These are phyloP conservation scores for Agrocybe praecox DNA, from an alignment of 768 basidiomycete species.

Conservation along the genomic window DNA sequence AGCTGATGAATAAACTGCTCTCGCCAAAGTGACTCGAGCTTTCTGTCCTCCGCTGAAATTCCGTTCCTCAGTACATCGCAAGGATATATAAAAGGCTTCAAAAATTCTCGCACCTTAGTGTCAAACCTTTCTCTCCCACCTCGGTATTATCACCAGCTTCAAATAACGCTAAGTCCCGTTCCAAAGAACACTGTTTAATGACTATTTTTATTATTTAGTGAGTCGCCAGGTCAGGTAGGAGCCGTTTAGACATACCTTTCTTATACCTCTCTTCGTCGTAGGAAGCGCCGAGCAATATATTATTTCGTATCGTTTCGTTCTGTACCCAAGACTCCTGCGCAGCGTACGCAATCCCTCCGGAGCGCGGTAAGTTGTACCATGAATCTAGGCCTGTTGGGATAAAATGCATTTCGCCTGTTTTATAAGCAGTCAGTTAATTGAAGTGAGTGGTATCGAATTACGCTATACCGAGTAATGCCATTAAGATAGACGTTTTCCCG, in stretches of 20 bases:
- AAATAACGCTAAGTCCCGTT: slow-evolving; percentile 2
- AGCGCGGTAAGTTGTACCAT: slow-evolving; percentile 67
- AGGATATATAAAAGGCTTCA: background rate
- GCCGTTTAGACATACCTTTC: slow-evolving; percentile 32
- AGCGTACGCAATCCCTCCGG: slow-evolving; percentile 70
- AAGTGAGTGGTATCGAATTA: background rate
- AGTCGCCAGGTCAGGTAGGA: background rate
- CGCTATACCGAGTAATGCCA: slow-evolving; percentile 64
- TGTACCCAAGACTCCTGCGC: slow-evolving; percentile 83
- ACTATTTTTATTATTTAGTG: slow-evolving; percentile 42
- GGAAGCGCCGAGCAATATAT: slow-evolving; percentile 75
- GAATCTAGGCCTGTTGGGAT: slow-evolving; percentile 48
- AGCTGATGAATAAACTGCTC: slow-evolving; percentile 50
- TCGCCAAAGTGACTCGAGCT: slow-evolving; percentile 41
- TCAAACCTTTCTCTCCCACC: slow-evolving; percentile 7
- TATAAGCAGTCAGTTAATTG: background rate
- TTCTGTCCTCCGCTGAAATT: slow-evolving; percentile 44
- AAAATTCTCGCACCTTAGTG: background rate
- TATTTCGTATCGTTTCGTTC: slow-evolving; percentile 77
- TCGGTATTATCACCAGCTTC: slow-evolving; percentile 7
- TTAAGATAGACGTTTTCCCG: slow-evolving; percentile 67
- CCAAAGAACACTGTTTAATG: slow-evolving; percentile 61
- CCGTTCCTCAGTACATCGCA: background rate
- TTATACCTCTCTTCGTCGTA: slow-evolving; percentile 76
- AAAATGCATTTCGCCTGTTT: slow-evolving; percentile 61